Percentiles rank a stretch among this genome's conserved stretches.
These are phyloP conservation scores for Coemansia sp. DNA, from an alignment of 192 early-diverging fungal genomes.

Conservation along the genomic window DNA sequence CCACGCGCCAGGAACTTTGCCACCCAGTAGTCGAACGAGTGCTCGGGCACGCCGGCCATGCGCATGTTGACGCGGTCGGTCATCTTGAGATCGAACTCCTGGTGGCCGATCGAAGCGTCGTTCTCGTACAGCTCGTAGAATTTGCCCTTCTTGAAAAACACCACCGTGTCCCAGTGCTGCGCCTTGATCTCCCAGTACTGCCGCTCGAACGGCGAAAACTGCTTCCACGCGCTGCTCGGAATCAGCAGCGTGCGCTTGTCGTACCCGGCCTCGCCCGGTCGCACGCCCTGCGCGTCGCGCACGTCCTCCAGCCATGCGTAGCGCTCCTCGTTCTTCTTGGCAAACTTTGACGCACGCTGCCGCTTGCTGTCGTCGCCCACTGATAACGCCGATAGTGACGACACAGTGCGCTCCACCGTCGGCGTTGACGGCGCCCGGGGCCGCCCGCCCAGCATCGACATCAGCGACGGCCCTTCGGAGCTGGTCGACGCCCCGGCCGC, in stretches of 20 bases:
- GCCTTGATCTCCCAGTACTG: constrained; percentile 99
- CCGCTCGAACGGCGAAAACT: constrained; percentile 93
- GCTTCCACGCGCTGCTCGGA: constrained; percentile 73
- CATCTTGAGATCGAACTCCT: constrained; percentile 93
- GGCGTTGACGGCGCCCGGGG: background rate
- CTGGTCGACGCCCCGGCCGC: constrained; percentile 5
- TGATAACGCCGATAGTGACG: constrained; percentile 24
- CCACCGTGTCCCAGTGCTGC: constrained; percentile 90
- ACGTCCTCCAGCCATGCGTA: constrained; percentile 85
- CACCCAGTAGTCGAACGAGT: constrained; percentile 92
- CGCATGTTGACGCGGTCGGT: constrained; percentile 98
- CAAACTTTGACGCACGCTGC: constrained; percentile 68
- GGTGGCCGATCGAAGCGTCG: constrained; percentile 95
- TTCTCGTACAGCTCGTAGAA: constrained; percentile 99
- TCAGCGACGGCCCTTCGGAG: constrained; percentile 25
- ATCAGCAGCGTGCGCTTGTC: constrained; percentile 90
- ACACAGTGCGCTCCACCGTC: constrained; percentile 12
- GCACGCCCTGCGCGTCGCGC: constrained; percentile 74
- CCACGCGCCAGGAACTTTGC: constrained; percentile 94
- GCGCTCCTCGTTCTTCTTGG: constrained; percentile 80
- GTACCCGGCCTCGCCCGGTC: constrained; percentile 73
- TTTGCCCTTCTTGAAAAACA: constrained; percentile 99
- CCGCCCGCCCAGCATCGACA: constrained; percentile 6
- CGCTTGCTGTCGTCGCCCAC: constrained; percentile 36
- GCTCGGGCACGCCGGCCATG: constrained; percentile 97